Evolutionary conservation across 352 stramenopile species (phyloP).

Genomic region (Globisporangium paroecandrum): DNA sequence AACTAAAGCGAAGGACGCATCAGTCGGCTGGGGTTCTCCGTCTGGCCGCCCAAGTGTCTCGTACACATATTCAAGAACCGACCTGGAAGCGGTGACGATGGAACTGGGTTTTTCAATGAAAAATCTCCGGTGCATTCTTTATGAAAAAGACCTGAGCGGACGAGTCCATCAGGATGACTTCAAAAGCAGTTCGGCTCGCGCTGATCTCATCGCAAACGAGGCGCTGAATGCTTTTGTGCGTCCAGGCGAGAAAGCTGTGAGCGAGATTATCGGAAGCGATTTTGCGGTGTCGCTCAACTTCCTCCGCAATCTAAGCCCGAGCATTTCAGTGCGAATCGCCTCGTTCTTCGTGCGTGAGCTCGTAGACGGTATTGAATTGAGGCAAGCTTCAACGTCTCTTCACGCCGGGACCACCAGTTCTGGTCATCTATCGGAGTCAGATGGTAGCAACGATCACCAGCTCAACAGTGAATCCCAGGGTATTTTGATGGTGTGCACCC

Average conservation of each 20-base stretch:
- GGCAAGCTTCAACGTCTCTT: not conserved
- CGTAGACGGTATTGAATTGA: not conserved
- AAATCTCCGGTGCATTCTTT: slow-evolving; percentile 43
- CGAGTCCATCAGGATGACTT: not conserved
- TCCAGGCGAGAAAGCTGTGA: slow-evolving; percentile 9
- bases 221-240: slow-evolving; percentile 7
- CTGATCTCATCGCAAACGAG: not conserved
- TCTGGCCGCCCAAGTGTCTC: slow-evolving; percentile 57
- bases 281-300: slow-evolving; percentile 18
- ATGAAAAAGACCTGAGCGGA: slow-evolving; percentile 22
- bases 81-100: slow-evolving; percentile 70
- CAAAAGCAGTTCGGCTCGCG: not conserved
- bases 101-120: slow-evolving; percentile 60
- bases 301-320: slow-evolving; percentile 14
- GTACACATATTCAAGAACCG: slow-evolving; percentile 68
- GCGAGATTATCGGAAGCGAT: slow-evolving; percentile 15
- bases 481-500: slow-evolving; percentile 37
- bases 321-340: slow-evolving; percentile 15
- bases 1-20: not conserved
- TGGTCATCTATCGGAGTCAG: not conserved
- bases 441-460: not conserved
- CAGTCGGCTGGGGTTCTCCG: slow-evolving; percentile 10
- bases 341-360: slow-evolving; percentile 18
- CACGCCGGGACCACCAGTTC: not conserved
- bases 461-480: slow-evolving; percentile 14